Base-by-base conservation (phyloP, 2,329 filamentous ascomycete species). In the Paecilomyces sp. region DNA sequence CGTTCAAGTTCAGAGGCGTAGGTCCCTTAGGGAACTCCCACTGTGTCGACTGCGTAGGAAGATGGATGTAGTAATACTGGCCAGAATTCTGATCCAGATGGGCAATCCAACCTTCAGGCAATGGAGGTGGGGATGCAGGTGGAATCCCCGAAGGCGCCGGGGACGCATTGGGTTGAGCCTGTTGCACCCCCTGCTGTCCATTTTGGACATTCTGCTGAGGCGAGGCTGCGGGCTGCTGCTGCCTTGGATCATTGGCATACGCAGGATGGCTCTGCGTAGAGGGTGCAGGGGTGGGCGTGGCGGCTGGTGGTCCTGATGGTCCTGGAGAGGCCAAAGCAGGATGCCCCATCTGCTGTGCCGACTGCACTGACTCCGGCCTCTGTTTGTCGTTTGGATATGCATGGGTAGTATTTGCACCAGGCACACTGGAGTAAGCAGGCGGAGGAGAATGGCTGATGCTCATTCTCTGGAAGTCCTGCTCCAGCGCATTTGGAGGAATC, bases 21-120 rank as follows among this genome's bases (percentile, higher is more conserved):
- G 92, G 92, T 0, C 93, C 93, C 76, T 97, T 97, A 30, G 94
- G 94, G 66, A 97, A 97, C 70, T 99, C 94, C 94, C 94, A 99
- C 72, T 99, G 94, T 0, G 94, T 99, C 2, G 92, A 91, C 71
- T 97, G 94, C 0, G 91, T 92, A 1, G 92, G 90, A 31, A 99
- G 82, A 73, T 99, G 94, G 61, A 99, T 99, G 70, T 99, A 99
- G 75, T 99, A 99, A 75, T 97, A 99, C 71, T 97, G 93, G 1
- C 94, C 94, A 1, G 93, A 97, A 71, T 90, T 96, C 65, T 91
- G 90, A 72, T 99, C 94, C 3, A 97, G 82, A 73, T 97, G 94
- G 22, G 94, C 91, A 69, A 99, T 97, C 94, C 94, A 99, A 34
- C 94, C 94, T 77, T 99, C 94, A 5, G 94, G 94, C 15, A 99